Conservation (phyloP, 2,329 filamentous ascomycete species). For the Xylariaceae sp. region DNA sequence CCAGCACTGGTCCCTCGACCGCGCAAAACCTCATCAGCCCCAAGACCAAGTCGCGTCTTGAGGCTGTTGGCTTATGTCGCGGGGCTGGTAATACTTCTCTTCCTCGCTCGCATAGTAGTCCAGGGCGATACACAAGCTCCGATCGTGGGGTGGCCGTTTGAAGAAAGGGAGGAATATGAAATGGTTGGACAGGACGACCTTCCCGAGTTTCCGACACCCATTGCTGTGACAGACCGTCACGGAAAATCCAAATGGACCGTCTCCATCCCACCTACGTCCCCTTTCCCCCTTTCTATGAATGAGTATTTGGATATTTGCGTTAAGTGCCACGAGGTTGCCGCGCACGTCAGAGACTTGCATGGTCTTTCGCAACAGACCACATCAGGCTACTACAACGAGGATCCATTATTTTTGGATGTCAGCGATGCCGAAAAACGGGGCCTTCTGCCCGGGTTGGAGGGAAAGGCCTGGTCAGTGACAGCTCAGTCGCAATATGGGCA, state of each 20-base stretch:
- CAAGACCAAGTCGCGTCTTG: conserved; percentile 57
- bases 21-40: conserved; percentile 57
- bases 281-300: conserved; percentile 64
- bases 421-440: conserved; percentile 65
- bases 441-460: conserved; percentile 51
- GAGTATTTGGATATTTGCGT: conserved; percentile 70
- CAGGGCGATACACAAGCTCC: conserved; percentile 31
- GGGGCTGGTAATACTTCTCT: conserved; percentile 50
- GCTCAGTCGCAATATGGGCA: conserved; percentile 28
- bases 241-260: conserved; percentile 76
- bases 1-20: conserved; percentile 65
- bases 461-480: conserved; percentile 38
- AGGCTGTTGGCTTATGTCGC: conserved; percentile 54
- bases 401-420: conserved; percentile 73
- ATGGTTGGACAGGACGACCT: conserved; percentile 64
- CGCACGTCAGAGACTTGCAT: conserved; percentile 52
- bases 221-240: conserved; percentile 64
- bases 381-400: conserved; percentile 57
- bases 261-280: conserved; percentile 65
- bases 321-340: conserved; percentile 64
- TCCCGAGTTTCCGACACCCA: conserved; percentile 70
- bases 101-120: conserved; percentile 40
- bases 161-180: conserved; percentile 53
- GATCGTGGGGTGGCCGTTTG: conserved; percentile 39
- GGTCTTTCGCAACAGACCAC: conserved; percentile 45